Evolutionary conservation across 257 asterid genomes (phyloP).

Genomic region (Rhazya stricta): DNA sequence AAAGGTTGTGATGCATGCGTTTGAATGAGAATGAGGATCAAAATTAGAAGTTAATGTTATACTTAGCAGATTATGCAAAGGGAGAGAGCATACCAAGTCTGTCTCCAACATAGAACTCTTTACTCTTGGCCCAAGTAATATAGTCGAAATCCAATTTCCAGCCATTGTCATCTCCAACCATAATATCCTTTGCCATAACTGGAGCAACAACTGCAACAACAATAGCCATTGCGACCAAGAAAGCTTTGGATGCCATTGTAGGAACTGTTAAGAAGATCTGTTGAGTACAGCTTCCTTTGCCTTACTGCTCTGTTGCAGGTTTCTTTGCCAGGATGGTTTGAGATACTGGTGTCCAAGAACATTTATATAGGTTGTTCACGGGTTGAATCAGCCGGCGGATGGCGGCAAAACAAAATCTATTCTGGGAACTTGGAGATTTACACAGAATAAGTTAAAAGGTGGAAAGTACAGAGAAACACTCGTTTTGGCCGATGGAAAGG

Average conservation of each 20-base stretch:
- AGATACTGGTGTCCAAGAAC: neutral
- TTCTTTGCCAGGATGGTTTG: neutral
- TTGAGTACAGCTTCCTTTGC: neutral
- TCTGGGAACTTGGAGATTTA: neutral
- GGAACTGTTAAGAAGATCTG: neutral
- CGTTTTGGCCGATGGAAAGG: neutral
- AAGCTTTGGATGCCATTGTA: conserved; percentile 6
- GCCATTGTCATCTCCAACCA: conserved; percentile 43
- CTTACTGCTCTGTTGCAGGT: neutral
- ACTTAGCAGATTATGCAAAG: too few relatives aligned
- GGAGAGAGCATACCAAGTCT: neutral
- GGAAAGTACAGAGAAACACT: neutral
- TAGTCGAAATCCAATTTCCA: conserved; percentile 32
- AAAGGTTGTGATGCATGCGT: too few relatives aligned
- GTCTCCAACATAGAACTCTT: conserved; percentile 31
- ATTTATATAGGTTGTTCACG: neutral
- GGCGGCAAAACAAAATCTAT: conserved; percentile 1
- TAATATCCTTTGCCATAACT: conserved; percentile 25
- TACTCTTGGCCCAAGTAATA: conserved; percentile 27
- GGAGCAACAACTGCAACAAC: conserved; percentile 15
- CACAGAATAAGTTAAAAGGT: neutral
- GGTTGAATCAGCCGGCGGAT: neutral
- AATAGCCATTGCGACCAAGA: neutral
- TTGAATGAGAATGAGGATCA: too few relatives aligned
- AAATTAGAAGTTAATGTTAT: too few relatives aligned